Evolutionary conservation across 176 grass and related monocot species (phyloP).

Genomic region (Juncus effusus): DNA sequence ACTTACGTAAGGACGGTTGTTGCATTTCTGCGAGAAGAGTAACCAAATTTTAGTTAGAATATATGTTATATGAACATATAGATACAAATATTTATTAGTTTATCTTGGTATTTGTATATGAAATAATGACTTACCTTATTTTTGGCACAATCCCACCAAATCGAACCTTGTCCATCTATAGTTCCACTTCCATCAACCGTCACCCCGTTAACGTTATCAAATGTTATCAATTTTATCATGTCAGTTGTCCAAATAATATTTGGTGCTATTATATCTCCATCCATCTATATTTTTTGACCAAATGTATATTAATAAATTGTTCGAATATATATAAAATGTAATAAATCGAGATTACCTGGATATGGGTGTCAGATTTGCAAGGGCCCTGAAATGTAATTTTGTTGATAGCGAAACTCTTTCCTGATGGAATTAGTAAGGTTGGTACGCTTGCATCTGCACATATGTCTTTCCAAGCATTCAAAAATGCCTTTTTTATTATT

Average conservation of each 20-base stretch:
- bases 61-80: background rate
- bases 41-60: background rate
- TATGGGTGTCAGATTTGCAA: slow-evolving; percentile 57
- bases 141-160: slow-evolving; percentile 60
- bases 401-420: slow-evolving; percentile 50
- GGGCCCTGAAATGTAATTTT: slow-evolving; percentile 52
- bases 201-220: slow-evolving; percentile 18
- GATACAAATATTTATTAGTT: slow-evolving; percentile 1
- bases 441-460: slow-evolving; percentile 36
- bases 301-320: slow-evolving; percentile 26
- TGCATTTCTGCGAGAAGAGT: slow-evolving; percentile 43
- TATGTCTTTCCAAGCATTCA: slow-evolving; percentile 53
- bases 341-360: slow-evolving; percentile 48
- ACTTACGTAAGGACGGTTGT: slow-evolving; percentile 48
- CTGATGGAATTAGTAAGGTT: slow-evolving; percentile 44
- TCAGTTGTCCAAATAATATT: slow-evolving; percentile 11
- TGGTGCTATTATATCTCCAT: slow-evolving; percentile 30
- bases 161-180: slow-evolving; percentile 57
- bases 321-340: slow-evolving; percentile 19
- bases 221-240: background rate
- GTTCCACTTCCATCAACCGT: slow-evolving; percentile 61
- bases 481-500: slow-evolving; percentile 39
- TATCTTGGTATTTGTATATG: background rate
- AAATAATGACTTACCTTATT: too few relatives aligned
- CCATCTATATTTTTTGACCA: slow-evolving; percentile 58